Conservation (phyloP, 306 rosid genomes). For the Glycine latifolia region DNA sequence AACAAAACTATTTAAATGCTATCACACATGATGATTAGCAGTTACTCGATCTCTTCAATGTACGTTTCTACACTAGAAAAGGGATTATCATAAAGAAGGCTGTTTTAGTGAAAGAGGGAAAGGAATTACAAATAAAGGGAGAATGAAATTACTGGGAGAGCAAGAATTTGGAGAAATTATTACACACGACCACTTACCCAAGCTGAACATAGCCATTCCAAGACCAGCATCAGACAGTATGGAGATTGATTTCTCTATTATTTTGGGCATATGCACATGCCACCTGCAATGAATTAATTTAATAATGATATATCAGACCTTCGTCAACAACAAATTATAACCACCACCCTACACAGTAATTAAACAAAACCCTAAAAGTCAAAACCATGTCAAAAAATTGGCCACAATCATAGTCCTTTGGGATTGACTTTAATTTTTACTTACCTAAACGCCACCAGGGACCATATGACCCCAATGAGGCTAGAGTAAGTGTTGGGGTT, state of each 20-base stretch:
- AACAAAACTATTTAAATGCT: too few species aligned
- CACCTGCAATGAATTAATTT: slow-evolving; percentile 60
- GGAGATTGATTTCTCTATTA: slow-evolving; percentile 82
- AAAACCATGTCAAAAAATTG: slow-evolving; percentile 10
- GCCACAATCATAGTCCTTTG: not conserved
- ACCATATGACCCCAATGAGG: slow-evolving; percentile 92
- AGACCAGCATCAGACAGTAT: slow-evolving; percentile 98
- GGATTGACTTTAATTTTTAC: slow-evolving; percentile 36
- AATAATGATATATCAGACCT: slow-evolving; percentile 15
- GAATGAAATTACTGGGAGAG: slow-evolving; percentile 44
- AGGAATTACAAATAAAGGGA: not conserved
- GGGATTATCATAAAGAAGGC: not conserved
- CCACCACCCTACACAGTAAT: not conserved
- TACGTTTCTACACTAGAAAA: slow-evolving; percentile 21
- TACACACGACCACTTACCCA: slow-evolving; percentile 69
- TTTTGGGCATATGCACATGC: slow-evolving; percentile 88
- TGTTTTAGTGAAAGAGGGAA: slow-evolving; percentile 35
- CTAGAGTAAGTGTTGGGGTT: slow-evolving; percentile 98
- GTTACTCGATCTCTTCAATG: not conserved
- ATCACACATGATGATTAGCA: too few species aligned
- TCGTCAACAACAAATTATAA: slow-evolving; percentile 13
- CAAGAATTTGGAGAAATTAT: slow-evolving; percentile 33
- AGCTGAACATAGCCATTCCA: slow-evolving; percentile 99
- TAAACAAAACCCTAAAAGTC: slow-evolving; percentile 27
- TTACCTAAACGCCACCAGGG: slow-evolving; percentile 85